Evolutionary conservation across 768 basidiomycete species (phyloP).

Genomic region (Termitomyces sp.): DNA sequence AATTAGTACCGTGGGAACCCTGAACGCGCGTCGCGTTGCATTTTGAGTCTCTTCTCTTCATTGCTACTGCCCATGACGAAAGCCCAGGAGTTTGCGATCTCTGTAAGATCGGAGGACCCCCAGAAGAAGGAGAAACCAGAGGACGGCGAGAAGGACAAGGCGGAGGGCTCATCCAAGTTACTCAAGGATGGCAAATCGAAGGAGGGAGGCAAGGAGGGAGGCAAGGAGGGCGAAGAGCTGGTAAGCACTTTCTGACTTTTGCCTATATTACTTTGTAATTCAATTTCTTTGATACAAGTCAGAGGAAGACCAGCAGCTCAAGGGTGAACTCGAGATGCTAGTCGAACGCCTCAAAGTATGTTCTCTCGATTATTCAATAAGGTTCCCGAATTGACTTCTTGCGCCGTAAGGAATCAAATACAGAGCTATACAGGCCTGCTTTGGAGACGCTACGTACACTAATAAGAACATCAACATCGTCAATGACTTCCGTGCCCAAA

Average conservation of each 20-base stretch:
- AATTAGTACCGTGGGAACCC: constrained; percentile 24
- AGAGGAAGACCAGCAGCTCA: constrained; percentile 92
- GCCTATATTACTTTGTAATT: neutral
- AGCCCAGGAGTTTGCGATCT: constrained; percentile 50
- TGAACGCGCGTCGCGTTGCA: constrained; percentile 51
- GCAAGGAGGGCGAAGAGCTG: constrained; percentile 64
- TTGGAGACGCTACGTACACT: constrained; percentile 90
- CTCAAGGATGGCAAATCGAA: constrained; percentile 41
- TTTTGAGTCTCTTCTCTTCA: constrained; percentile 4
- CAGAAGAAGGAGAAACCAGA: constrained; percentile 53
- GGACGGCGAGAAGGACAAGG: constrained; percentile 43
- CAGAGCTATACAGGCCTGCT: constrained; percentile 79
- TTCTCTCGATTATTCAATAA: neutral
- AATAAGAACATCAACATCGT: constrained; percentile 94
- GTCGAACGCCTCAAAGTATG: constrained; percentile 87
- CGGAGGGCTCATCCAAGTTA: constrained; percentile 50
- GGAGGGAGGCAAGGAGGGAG: constrained; percentile 44
- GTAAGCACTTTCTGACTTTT: constrained; percentile 40
- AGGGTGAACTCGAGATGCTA: constrained; percentile 94
- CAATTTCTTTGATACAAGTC: constrained; percentile 43
- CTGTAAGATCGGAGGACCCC: constrained; percentile 70
- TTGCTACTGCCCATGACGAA: constrained; percentile 42
- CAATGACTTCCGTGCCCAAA: constrained; percentile 99
- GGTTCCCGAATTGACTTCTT: neutral
- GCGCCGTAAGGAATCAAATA: constrained; percentile 72